These are phyloP conservation scores for Podospora conica DNA, from an alignment of 495 filamentous ascomycete species.

Conservation along the genomic window DNA sequence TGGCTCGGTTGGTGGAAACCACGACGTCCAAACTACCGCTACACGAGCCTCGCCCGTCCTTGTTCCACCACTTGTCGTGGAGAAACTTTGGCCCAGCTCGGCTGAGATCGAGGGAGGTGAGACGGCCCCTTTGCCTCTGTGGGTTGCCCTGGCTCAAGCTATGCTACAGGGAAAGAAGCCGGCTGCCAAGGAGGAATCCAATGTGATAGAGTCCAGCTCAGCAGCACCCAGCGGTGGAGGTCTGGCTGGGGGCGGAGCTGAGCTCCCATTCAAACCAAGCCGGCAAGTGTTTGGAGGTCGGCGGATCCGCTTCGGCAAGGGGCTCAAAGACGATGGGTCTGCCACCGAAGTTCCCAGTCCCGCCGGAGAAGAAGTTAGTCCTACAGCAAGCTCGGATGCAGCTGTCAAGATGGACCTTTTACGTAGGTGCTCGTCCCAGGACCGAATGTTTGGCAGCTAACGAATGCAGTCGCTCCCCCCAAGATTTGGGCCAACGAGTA, in stretches of 20 bases:
- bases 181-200: background rate
- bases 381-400: background rate
- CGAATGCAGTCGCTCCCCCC: background rate
- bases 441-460: background rate
- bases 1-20: background rate
- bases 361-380: background rate
- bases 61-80: background rate
- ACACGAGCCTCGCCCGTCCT: background rate
- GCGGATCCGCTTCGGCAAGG: background rate
- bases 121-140: background rate
- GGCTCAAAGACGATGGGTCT: background rate
- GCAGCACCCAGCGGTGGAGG: background rate
- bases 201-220: background rate
- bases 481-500: slow-evolving; percentile 3
- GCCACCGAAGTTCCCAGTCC: background rate
- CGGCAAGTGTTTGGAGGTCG: background rate
- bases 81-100: background rate
- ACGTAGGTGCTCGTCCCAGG: background rate
- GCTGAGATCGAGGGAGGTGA: slow-evolving; percentile 9
- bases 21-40: background rate
- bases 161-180: slow-evolving; percentile 1
- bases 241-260: background rate
- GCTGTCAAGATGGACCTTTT: background rate
- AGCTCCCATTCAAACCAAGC: background rate
- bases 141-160: background rate